phyloP scores from a whole-genome alignment of 805 yeast species.

The Saccharomycopsis guyanensis region DNA sequence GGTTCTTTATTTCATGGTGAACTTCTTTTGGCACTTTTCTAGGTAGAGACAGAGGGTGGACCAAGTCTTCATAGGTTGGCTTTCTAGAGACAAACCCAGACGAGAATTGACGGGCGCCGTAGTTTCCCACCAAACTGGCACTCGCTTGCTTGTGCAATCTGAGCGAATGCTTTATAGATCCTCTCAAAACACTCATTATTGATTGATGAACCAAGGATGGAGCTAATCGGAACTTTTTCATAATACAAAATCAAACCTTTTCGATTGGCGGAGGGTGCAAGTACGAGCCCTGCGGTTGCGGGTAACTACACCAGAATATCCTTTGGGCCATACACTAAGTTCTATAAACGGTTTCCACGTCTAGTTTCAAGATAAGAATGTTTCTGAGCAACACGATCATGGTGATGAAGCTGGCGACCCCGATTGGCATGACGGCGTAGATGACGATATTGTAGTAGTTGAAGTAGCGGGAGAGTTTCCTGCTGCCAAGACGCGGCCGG shows the following conservation, averaged over 20 bases:
- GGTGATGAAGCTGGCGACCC: conserved; percentile 86
- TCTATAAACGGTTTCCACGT: conserved; percentile 29
- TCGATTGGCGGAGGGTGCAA: neutral
- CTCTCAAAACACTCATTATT: neutral
- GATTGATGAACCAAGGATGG: no score
- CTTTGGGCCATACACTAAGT: no score
- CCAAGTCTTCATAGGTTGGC: conserved; percentile 19
- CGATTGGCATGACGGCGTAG: conserved; percentile 97
- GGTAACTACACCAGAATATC: no score
- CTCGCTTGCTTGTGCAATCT: neutral
- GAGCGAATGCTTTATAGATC: neutral
- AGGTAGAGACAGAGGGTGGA: conserved; percentile 16
- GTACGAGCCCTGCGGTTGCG: neutral
- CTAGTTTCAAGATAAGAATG: conserved; percentile 66
- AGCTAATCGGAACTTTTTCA: neutral
- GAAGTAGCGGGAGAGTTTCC: conserved; percentile 50
- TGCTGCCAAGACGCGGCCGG: neutral
- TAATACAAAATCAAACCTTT: neutral
- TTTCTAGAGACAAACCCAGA: neutral
- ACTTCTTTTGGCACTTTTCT: conserved; percentile 21
- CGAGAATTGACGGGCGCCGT: neutral
- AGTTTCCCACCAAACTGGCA: neutral
- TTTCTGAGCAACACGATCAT: conserved; percentile 79
- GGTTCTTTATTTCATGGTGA: conserved; percentile 40
- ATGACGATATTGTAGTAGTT: conserved; percentile 86